Base-by-base conservation (phyloP, 2,329 filamentous ascomycete species). In the Lasiodiplodia citricola region DNA sequence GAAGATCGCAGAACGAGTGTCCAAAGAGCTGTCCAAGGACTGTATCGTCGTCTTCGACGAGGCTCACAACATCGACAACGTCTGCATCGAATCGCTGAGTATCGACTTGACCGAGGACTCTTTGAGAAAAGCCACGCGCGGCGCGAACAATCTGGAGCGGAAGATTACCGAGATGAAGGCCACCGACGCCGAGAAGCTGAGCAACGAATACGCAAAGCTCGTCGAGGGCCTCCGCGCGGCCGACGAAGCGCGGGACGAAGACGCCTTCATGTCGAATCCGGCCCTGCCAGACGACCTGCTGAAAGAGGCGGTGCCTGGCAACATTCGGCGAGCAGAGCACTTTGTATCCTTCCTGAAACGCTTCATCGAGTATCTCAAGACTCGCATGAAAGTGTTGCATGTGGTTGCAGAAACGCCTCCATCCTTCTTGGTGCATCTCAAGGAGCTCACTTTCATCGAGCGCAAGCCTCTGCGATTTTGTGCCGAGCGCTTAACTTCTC, bases 1-100 rank as follows among this genome's bases (percentile, higher is more conserved):
- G 2, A 99, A 99, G 79, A 99, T 99, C 75, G 96, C 96, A 14
- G 96, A 99, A 77, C 82, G 95, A 69, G 94, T 98, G 2, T 98
- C 96, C 0, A 94, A 92, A 79, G 96, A 99, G 76, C 88, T 99
- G 13, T 97, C 96, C 0, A 97, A 97, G 74, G 96, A 99, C 79
- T 97, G 94, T 79, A 99, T 99, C 65, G 93, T 99, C 23, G 96
- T 99, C 3, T 99, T 99, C 72, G 96, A 99, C 76, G 96, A 99
- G 80, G 96, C 96, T 16, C 96, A 99, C 83, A 99, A 99, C 77
- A 99, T 99, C 74, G 96, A 99, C 85, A 99, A 99, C 77, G 96
- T 99, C 69, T 99, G 96, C 79, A 99, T 99, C 73, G 96, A 99
- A 77, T 95, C 96, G 2, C 83, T 98, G 14, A 99, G 96, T 76